Conservation (phyloP, 1,139 yeast species). For the Diutina rugosa region DNA sequence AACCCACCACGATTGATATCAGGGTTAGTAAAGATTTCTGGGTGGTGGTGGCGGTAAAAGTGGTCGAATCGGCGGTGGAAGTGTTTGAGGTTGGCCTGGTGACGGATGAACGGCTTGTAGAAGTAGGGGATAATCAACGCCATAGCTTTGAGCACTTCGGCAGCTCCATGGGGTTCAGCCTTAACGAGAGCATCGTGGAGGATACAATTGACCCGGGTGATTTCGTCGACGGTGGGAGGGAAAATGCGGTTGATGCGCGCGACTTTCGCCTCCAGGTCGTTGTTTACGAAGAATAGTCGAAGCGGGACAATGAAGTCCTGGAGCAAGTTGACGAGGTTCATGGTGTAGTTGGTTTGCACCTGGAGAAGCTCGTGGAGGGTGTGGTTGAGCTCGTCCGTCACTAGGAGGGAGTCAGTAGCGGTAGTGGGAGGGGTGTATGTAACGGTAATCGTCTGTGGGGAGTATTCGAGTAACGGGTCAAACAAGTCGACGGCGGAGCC, state of each 20-base stretch:
- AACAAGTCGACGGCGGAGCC: constrained; percentile 87
- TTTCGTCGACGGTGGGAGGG: constrained; percentile 93
- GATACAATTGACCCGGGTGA: constrained; percentile 77
- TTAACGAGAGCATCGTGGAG: constrained; percentile 60
- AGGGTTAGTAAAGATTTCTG: constrained; percentile 20
- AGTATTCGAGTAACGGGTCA: constrained; percentile 81
- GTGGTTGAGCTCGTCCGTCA: constrained; percentile 16
- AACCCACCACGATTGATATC: constrained; percentile 23
- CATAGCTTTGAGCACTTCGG: constrained; percentile 67
- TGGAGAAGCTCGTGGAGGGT: constrained; percentile 55
- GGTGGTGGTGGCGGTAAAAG: constrained; percentile 27
- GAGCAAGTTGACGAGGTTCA: constrained; percentile 55
- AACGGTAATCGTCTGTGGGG: constrained; percentile 75
- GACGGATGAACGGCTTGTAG: constrained; percentile 84
- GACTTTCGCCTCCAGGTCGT: constrained; percentile 34
- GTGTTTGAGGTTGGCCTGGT: constrained; percentile 57
- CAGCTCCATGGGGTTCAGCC: constrained; percentile 55
- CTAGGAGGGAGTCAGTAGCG: constrained; percentile 6
- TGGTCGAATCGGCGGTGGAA: constrained; percentile 30
- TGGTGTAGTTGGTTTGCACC: constrained; percentile 65
- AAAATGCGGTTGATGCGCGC: constrained; percentile 61
- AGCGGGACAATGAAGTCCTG: constrained; percentile 73
- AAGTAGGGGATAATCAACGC: constrained; percentile 78
- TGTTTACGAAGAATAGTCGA: constrained; percentile 48
- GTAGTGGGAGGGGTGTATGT: constrained; percentile 43